Evolutionary conservation across 768 basidiomycete species (phyloP).

Genomic region (Serendipita sp.): DNA sequence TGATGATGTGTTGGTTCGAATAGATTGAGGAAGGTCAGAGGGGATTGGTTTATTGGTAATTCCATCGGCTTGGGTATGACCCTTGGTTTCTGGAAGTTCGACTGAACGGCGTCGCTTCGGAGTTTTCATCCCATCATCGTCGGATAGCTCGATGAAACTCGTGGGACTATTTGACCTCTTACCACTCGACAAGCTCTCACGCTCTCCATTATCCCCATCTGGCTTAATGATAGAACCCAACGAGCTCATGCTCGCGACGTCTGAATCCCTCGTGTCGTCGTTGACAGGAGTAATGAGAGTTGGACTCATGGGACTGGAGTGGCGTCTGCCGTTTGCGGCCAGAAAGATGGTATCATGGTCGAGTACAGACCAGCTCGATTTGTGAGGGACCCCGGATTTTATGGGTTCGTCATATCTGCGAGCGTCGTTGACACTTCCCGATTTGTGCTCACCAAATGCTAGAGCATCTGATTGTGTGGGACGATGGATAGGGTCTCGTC

Average conservation of each 20-base stretch:
- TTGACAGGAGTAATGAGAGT: constrained; percentile 15
- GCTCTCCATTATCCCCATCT: not conserved
- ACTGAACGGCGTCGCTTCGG: not conserved
- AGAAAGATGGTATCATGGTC: not conserved
- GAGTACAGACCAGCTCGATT: not conserved
- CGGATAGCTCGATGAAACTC: constrained; percentile 56
- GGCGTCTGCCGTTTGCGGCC: not conserved
- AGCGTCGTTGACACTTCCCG: not conserved
- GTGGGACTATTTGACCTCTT: not conserved
- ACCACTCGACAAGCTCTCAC: not conserved
- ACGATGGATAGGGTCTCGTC: constrained; percentile 17
- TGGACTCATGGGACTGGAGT: constrained; percentile 7
- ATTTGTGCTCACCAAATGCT: constrained; percentile 14
- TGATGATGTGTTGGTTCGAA: too few species aligned
- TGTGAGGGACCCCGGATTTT: not conserved
- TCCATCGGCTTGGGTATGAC: not conserved
- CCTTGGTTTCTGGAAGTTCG: not conserved
- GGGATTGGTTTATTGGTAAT: too few species aligned
- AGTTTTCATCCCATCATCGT: constrained; percentile 28
- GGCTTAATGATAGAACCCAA: constrained; percentile 16
- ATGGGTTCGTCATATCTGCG: not conserved
- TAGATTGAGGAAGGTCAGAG: too few species aligned
- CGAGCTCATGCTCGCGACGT: constrained; percentile 19
- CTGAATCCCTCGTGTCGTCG: constrained; percentile 19
- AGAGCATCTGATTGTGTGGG: constrained; percentile 26